Evolutionary conservation across 495 filamentous ascomycete species (phyloP), one percentile per base, ranked within the genome.

Genomic region (Tuber aestivum): DNA sequence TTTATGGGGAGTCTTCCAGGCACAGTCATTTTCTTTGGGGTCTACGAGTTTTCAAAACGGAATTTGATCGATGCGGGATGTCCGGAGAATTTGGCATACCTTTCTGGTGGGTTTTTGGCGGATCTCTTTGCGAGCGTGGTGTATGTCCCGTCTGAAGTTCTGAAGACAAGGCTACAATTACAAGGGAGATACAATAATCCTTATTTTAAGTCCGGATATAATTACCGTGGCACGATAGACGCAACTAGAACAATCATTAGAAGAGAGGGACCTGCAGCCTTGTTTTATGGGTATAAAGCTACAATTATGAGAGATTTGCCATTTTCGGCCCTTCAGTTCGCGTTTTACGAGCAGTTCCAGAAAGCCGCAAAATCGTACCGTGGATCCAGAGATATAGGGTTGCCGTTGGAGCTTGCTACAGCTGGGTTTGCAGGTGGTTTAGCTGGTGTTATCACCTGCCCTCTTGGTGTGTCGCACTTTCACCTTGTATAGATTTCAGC

Each of bases 151-250:
- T 95, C 93, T 32, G 96, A 99, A 85, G 95, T 99, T 21, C 86
- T 98, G 77, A 99, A 99, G 84, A 98, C 95, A 23, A 90, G 95
- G 38, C 87, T 98, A 32, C 95, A 99, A 81, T 88, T 99, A 23
- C 95, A 99, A 83, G 95, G 95, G 41, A 92, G 94, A 45, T 92
- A 92, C 83, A 97, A 98, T 84, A 99, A 99, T 82, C 95, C 95
- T 9, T 89, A 90, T 84, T 97, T 97, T 85, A 85, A 89, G 69
- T 96, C 93, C 1, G 95, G 95, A 72, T 98, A 97, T 83, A 98
- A 98, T 81, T 99, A 99, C 82, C 90, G 90, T 76, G 89, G 89
- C 7, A 94, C 91, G 2, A 79, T 87, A 21, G 90, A 99, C 84
- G 95, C 95, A 2, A 88, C 90, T 32, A 88, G 91, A 76, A 97